Base-by-base conservation (phyloP, 2,329 filamentous ascomycete species). In the Lasiodiplodia sp. region DNA sequence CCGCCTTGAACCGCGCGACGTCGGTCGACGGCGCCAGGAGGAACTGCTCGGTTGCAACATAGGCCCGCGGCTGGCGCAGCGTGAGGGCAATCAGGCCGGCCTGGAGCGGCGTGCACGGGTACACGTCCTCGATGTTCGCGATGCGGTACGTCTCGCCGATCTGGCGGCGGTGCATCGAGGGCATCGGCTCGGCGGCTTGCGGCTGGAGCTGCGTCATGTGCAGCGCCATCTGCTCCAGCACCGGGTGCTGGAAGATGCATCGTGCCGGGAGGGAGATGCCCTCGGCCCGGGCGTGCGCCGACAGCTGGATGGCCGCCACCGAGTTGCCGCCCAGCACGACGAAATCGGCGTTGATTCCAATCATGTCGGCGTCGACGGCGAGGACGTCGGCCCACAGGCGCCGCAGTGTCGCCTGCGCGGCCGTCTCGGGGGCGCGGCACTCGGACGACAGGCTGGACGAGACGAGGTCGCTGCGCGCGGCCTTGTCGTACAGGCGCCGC, bases 11-110 rank as follows among this genome's bases (percentile, higher is more conserved):
- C 21, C 58, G 25, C 38, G 38, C 75, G 2, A 78, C 62, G 23
- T 57, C 34, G 49, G 28, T 16, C 21, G 49, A 21, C 12, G 49
- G 44, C 11, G 28, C 47, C 12, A 11, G n/a, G 8, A 74, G 75
- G 28, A 82, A 71, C 5, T 72, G 72, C 6, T 75, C 73, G 3
- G 81, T 74, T 12, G 80, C 79, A 16, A 81, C 75, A 69, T 81
- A 82, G 0, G 77, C 76, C 63, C 79, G 76, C 11, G 71, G 70
- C 18, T 77, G 78, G 62, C 79, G 81, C 12, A 75, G 76, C 2
- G 79, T 79, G 2, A 79, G 75, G 0, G 80, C 77, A 72, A 69
- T 52, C 7, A 69, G 37, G 23, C 60, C 60, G 18, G 56, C 60
- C 34, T 69, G 68, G 16, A 69, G 53, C 16, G 68, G 63, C 25